These are phyloP conservation scores for Quambalaria eucalypti DNA, from an alignment of 1,284 basidiomycete species.

Conservation along the genomic window DNA sequence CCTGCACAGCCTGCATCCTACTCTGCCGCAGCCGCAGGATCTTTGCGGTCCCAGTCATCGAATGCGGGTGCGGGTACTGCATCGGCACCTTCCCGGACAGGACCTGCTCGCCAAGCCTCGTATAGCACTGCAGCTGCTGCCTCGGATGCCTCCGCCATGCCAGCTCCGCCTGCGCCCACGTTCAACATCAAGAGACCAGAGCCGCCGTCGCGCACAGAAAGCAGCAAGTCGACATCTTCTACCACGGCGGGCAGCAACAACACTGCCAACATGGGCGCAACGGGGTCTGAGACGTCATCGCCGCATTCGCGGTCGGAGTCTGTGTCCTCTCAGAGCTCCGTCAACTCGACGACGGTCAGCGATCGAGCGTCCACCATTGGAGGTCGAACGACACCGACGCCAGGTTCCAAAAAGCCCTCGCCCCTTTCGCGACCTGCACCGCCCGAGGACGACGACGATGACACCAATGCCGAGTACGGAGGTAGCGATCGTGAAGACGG, in stretches of 20 bases:
- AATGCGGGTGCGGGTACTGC: too few species aligned
- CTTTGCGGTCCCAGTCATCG: too few species aligned
- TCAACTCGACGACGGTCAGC: slow-evolving; percentile 1
- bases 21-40: background rate
- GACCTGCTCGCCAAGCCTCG: too few species aligned
- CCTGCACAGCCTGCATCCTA: background rate
- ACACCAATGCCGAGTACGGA: slow-evolving; percentile 26
- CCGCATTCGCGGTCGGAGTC: slow-evolving; percentile 3
- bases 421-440: slow-evolving; percentile 26
- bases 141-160: too few species aligned
- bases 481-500: slow-evolving; percentile 32
- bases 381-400: background rate
- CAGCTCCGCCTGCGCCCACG: too few species aligned
- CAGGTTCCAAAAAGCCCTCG: slow-evolving; percentile 25
- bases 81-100: too few species aligned
- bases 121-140: too few species aligned
- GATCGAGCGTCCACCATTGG: background rate
- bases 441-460: slow-evolving; percentile 16
- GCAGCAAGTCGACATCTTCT: background rate
- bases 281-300: background rate
- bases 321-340: slow-evolving; percentile 5
- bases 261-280: background rate
- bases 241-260: too few species aligned
- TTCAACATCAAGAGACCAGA: background rate
- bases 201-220: background rate